Percentiles rank a stretch among this genome's conserved stretches.
Conservation (phyloP, 2,329 filamentous ascomycete genomes). For the Dactylella cylindrospora region DNA sequence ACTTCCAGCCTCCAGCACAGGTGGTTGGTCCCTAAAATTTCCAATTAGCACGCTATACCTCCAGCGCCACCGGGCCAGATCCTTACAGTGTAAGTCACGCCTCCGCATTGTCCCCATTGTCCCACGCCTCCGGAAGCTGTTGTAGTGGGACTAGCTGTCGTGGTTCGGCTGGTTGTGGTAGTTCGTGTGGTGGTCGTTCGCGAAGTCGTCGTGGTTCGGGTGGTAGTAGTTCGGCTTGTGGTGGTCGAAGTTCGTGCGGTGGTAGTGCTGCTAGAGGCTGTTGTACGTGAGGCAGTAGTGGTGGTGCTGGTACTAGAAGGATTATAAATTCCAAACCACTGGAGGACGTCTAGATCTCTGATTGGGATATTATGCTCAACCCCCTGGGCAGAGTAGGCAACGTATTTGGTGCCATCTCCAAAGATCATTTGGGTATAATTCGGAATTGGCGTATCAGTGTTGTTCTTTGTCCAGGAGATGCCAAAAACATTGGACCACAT, state of each 20-base stretch:
- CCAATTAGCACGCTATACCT: neutral
- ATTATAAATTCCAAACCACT: constrained; percentile 37
- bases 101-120: constrained; percentile 22
- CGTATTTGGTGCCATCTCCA: constrained; percentile 51
- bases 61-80: neutral
- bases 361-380: constrained; percentile 29
- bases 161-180: constrained; percentile 3
- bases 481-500: constrained; percentile 48
- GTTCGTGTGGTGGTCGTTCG: neutral
- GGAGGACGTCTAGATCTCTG: constrained; percentile 15
- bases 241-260: constrained; percentile 6
- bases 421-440: constrained; percentile 51
- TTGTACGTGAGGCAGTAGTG: constrained; percentile 5
- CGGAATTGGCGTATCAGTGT: constrained; percentile 48
- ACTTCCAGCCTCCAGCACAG: constrained; percentile 9
- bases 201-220: constrained; percentile 1
- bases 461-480: constrained; percentile 47
- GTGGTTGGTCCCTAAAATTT: constrained; percentile 4
- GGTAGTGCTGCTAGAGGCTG: too few relatives aligned
- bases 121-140: neutral
- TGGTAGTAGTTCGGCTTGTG: too few relatives aligned
- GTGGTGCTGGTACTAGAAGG: constrained; percentile 8
- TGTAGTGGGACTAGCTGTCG: too few relatives aligned
- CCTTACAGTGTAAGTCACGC: constrained; percentile 6
- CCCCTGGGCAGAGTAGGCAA: constrained; percentile 50